Percentiles rank a stretch among this genome's conserved stretches.
phyloP scores from a whole-genome alignment of 1,284 basidiomycete genomes.

The Ustilago sp. region DNA sequence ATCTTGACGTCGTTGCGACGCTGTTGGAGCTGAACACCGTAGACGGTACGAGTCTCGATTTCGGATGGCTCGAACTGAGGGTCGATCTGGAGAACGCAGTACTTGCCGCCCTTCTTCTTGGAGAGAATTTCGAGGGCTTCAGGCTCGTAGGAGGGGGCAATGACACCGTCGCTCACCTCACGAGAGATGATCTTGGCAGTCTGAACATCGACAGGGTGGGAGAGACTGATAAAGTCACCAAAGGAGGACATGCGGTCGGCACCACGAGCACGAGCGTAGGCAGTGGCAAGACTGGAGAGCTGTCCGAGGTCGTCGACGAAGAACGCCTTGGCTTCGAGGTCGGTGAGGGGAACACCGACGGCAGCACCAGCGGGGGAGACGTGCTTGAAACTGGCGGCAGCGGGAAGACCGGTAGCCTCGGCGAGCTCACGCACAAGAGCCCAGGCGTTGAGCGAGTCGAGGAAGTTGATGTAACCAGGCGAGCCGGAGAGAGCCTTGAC shows the following conservation, averaged over 20 bases:
- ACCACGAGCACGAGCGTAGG: constrained; percentile 95
- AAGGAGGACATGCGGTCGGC: constrained; percentile 99
- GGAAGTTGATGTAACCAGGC: constrained; percentile 98
- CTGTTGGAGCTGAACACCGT: constrained; percentile 91
- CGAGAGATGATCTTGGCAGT: constrained; percentile 96
- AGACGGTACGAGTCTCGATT: constrained; percentile 93
- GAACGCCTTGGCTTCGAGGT: constrained; percentile 91
- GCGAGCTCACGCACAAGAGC: constrained; percentile 95
- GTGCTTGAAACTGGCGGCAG: constrained; percentile 99
- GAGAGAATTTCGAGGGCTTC: constrained; percentile 90
- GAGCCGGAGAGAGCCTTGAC: constrained; percentile 95
- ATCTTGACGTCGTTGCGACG: constrained; percentile 92
- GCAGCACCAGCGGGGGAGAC: constrained; percentile 97
- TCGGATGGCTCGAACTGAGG: constrained; percentile 59
- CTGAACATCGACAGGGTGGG: constrained; percentile 88
- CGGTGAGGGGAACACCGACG: constrained; percentile 76
- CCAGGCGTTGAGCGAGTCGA: constrained; percentile 97
- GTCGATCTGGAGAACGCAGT: constrained; percentile 83
- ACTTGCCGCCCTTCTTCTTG: constrained; percentile 99
- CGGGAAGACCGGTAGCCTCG: constrained; percentile 82
- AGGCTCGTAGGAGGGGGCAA: constrained; percentile 89
- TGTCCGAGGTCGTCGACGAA: constrained; percentile 94
- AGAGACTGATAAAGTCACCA: constrained; percentile 97
- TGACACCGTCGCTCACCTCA: constrained; percentile 97
- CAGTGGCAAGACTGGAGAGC: constrained; percentile 87